phyloP scores from a whole-genome alignment of 83 land plant species.

The Isoetes engelmannii region DNA sequence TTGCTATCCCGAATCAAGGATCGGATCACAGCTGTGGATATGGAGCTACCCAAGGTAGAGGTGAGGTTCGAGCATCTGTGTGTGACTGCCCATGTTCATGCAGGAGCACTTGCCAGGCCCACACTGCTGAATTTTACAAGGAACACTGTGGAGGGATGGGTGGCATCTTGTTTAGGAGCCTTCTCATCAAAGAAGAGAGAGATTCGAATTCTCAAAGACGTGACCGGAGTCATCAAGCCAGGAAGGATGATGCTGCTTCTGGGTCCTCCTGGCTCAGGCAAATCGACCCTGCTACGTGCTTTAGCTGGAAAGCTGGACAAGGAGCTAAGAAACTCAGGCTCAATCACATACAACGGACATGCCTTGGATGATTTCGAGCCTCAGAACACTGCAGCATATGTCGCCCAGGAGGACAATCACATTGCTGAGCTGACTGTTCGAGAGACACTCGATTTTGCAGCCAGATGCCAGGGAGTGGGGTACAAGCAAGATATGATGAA shows the following conservation, averaged over 20 bases:
- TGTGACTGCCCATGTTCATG: conserved; percentile 27
- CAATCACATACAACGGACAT: conserved; percentile 62
- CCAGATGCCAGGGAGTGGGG: conserved; percentile 71
- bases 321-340: conserved; percentile 33
- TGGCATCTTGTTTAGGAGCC: too few species aligned
- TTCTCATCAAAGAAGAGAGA: conserved; percentile 30
- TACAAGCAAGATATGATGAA: conserved; percentile 45
- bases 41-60: conserved; percentile 34
- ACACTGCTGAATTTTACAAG: conserved; percentile 22
- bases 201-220: conserved; percentile 32
- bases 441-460: conserved; percentile 79
- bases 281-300: conserved; percentile 18
- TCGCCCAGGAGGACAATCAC: conserved; percentile 70
- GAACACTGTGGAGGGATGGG: conserved; percentile 25
- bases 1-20: too few species aligned
- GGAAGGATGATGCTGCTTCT: conserved; percentile 31
- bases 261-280: conserved; percentile 29
- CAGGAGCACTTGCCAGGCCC: conserved; percentile 39
- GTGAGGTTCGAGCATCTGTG: conserved; percentile 39
- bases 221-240: conserved; percentile 49
- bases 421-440: conserved; percentile 76
- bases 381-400: conserved; percentile 64
- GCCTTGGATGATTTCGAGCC: conserved; percentile 48
- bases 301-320: conserved; percentile 26
- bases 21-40: conserved; percentile 17